phyloP scores from a whole-genome alignment of 768 basidiomycete genomes.

The Auricularia sp. region DNA sequence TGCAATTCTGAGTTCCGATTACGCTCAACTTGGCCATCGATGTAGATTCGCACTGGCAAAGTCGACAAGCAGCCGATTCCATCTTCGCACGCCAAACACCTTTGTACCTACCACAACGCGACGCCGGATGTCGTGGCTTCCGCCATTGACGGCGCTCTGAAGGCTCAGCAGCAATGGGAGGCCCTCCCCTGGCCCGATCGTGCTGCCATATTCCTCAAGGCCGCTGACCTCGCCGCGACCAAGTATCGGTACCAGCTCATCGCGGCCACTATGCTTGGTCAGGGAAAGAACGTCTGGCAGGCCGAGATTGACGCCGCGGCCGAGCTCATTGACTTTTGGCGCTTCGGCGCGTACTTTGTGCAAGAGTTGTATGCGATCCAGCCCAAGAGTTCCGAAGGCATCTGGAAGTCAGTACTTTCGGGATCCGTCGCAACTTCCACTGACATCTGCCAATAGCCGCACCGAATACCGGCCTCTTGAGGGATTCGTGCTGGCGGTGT shows the following conservation, averaged over 20 bases:
- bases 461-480: slow-evolving; percentile 95
- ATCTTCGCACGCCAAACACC: slow-evolving; percentile 69
- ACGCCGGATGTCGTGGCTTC: slow-evolving; percentile 59
- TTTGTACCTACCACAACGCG: slow-evolving; percentile 85
- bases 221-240: slow-evolving; percentile 88
- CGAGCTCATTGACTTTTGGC: slow-evolving; percentile 91
- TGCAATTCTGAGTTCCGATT: not conserved
- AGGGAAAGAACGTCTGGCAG: slow-evolving; percentile 99
- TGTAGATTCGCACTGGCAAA: slow-evolving; percentile 71
- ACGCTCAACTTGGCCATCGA: not conserved
- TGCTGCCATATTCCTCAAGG: slow-evolving; percentile 96
- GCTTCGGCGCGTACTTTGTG: slow-evolving; percentile 94
- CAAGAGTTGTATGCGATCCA: slow-evolving; percentile 91
- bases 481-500: slow-evolving; percentile 94
- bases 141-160: slow-evolving; percentile 82
- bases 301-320: slow-evolving; percentile 99
- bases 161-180: slow-evolving; percentile 86
- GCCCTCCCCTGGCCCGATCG: slow-evolving; percentile 91
- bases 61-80: slow-evolving; percentile 74
- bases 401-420: slow-evolving; percentile 76
- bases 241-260: slow-evolving; percentile 94
- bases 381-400: slow-evolving; percentile 77
- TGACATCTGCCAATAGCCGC: slow-evolving; percentile 43
- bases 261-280: slow-evolving; percentile 95
- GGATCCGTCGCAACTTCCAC: not conserved